These are phyloP conservation scores for Neoconidiobolus thromboides DNA, from an alignment of 371 early-diverging fungal genomes.

Conservation along the genomic window DNA sequence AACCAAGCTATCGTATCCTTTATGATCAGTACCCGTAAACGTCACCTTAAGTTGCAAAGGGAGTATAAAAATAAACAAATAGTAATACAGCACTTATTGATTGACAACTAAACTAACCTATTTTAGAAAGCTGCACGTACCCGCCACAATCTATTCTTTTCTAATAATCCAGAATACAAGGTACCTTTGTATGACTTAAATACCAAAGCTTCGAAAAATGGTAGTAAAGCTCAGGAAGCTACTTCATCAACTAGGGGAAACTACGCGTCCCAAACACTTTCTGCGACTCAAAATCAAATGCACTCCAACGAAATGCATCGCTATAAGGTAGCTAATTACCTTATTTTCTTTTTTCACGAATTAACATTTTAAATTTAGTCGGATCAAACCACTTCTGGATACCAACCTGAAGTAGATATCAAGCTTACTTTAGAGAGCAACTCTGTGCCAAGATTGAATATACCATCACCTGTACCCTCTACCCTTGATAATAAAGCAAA, in stretches of 20 bases:
- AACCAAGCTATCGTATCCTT: neutral
- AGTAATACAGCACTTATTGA: too few relatives aligned
- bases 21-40: neutral
- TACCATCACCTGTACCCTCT: neutral
- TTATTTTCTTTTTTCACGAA: neutral
- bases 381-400: too few relatives aligned
- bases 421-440: too few relatives aligned
- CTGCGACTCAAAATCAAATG: neutral
- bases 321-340: neutral
- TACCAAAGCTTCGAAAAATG: neutral
- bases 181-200: neutral
- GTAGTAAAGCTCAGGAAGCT: neutral
- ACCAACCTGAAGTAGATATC: too few relatives aligned
- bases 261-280: neutral
- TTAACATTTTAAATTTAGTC: too few relatives aligned
- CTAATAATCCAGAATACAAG: neutral
- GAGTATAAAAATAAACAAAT: too few relatives aligned
- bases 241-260: neutral
- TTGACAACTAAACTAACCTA: neutral
- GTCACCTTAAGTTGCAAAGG: neutral
- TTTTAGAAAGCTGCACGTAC: neutral
- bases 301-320: neutral
- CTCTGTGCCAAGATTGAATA: too few relatives aligned
- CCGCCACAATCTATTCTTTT: conserved; percentile 1
- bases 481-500: neutral